Evolutionary conservation across 225 moss, liverwort and hornwort genomes (phyloP), one percentile per base, ranked within the genome.

Genomic region (Physcomitrellopsis africana): DNA sequence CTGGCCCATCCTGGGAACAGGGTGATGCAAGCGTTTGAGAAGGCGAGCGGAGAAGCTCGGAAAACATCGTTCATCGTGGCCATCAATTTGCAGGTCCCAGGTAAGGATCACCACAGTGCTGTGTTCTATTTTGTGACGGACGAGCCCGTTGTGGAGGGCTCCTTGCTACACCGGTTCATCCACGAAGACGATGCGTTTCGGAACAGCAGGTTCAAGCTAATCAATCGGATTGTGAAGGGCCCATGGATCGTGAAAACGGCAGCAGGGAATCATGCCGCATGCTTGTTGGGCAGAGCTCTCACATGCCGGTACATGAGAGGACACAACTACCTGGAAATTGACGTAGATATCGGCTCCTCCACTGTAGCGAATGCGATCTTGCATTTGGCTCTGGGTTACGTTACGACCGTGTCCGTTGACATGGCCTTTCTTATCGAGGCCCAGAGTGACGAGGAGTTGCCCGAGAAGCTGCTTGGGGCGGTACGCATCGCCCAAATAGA

Each of bases 371-470:
- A 92, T 72, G 93, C 92, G 2, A 89, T 96, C 72, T 69, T 96
- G 60, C 93, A 93, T 80, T 87, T 96, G 44, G 93, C 96, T 3
- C 62, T 93, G 26, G 93, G 96, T 2, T 93, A 89, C 32, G 90
- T 93, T 3, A 96, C 93, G 0, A 81, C 88, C 0, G 92, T 96
- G 66, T 86, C 92, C 0, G 93, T 96, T 13, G 96, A 96, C 72
- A 82, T 96, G 87, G 96, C 96, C 8, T 96, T 93, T 57, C 69
- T 96, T n/a, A 81, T 96, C 6, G 96, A 96, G 79, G 65, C 87
- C 44, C 93, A 92, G 77, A 9, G 20, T 3, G 92, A 87, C 0
- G 93, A 96, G 7, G 96, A 96, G 72, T 81, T 96, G 5, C 96
- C 96, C 0, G 96, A 96, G 80, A 90, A 67, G 51, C 45, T 96